phyloP scores from a whole-genome alignment of 148 eudicot species.

The Rhododendron williamsianum region DNA sequence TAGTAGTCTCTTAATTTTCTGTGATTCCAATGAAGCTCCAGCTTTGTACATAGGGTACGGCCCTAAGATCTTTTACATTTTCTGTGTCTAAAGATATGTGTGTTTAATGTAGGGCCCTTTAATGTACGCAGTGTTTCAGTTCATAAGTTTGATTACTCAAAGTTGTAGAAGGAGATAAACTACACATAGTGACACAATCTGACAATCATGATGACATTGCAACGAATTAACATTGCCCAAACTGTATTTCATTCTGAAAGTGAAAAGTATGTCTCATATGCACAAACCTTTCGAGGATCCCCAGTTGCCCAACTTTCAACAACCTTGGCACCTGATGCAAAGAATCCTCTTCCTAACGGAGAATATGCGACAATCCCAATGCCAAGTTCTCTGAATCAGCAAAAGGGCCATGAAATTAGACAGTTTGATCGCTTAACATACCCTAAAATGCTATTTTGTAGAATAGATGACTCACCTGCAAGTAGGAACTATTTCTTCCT shows the following conservation, averaged over 20 bases:
- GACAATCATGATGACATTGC: background rate
- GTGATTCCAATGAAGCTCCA: background rate
- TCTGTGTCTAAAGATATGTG: background rate
- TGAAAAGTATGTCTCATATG: background rate
- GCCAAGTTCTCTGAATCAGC: slow-evolving; percentile 16
- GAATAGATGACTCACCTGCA: slow-evolving; percentile 15
- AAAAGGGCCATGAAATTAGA: background rate
- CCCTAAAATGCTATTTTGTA: background rate
- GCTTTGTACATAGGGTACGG: background rate
- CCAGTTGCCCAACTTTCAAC: background rate
- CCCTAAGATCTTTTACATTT: background rate
- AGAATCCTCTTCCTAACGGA: slow-evolving; percentile 20
- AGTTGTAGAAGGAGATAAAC: background rate
- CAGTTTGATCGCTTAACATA: background rate
- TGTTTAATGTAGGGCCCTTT: too few species aligned
- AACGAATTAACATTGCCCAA: background rate
- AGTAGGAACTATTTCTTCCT: slow-evolving; percentile 19
- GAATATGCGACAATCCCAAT: slow-evolving; percentile 17
- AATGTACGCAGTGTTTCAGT: background rate
- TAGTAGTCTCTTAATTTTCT: background rate
- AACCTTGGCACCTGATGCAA: slow-evolving; percentile 2
- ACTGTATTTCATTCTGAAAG: background rate
- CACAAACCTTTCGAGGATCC: slow-evolving; percentile 11
- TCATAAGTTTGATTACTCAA: background rate
- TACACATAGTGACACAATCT: background rate